These are phyloP conservation scores for Laburnicola sp. DNA, from an alignment of 2,329 filamentous ascomycete genomes.

Conservation along the genomic window DNA sequence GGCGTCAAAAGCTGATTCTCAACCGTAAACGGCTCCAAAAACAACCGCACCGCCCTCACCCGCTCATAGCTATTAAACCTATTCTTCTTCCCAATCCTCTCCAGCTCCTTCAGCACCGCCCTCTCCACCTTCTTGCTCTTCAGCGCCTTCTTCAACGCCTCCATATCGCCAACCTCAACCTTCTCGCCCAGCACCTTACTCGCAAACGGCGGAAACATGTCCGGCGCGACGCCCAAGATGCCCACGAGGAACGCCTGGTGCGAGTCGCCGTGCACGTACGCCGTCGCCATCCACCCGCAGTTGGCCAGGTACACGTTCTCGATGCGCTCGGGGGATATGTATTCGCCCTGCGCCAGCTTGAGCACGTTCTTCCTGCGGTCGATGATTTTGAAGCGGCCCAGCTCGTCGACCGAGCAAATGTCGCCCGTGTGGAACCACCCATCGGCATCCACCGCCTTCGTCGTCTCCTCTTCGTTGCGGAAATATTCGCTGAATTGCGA, in stretches of 20 bases:
- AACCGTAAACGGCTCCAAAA: conserved; percentile 86
- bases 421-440: conserved; percentile 98
- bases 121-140: conserved; percentile 70
- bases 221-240: conserved; percentile 85
- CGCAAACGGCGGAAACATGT: conserved; percentile 78
- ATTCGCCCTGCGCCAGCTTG: conserved; percentile 96
- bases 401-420: conserved; percentile 79
- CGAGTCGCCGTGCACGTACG: conserved; percentile 88
- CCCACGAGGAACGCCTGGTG: conserved; percentile 80
- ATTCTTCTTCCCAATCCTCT: conserved; percentile 74
- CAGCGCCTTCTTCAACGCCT: conserved; percentile 67
- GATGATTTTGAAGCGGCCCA: conserved; percentile 88
- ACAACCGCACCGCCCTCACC: conserved; percentile 72
- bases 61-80: conserved; percentile 93
- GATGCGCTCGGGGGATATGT: conserved; percentile 94
- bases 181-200: conserved; percentile 72
- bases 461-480: conserved; percentile 85
- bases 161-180: conserved; percentile 66
- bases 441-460: conserved; percentile 77
- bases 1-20: conserved; percentile 89
- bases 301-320: conserved; percentile 92
- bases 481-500: conserved; percentile 84
- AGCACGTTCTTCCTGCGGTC: conserved; percentile 99
- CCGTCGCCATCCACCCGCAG: conserved; percentile 74
- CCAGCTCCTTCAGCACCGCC: conserved; percentile 77